These are phyloP conservation scores for Colletotrichum sp. DNA, from an alignment of 2,329 filamentous ascomycete genomes.

Conservation along the genomic window DNA sequence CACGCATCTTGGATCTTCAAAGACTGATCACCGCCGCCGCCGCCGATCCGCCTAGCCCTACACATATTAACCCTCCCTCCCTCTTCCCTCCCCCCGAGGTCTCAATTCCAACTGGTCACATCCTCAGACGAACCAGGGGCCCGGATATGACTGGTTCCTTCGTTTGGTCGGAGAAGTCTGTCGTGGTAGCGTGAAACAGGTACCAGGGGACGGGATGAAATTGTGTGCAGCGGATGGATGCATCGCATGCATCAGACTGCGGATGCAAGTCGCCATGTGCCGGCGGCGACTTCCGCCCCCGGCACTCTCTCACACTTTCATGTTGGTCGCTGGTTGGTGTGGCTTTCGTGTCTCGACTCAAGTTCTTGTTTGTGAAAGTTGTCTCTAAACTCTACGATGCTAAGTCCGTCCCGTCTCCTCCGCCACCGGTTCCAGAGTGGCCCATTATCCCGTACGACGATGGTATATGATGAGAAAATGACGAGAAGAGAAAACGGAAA, in stretches of 20 bases:
- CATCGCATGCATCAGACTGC: not conserved
- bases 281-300: not conserved
- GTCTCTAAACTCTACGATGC: not conserved
- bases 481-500: not conserved
- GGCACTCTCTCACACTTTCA: not conserved
- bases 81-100: not conserved
- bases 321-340: not conserved
- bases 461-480: not conserved
- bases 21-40: not conserved
- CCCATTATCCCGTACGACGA: not conserved
- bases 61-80: not conserved
- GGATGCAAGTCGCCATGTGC: not conserved
- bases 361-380: not conserved
- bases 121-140: not conserved
- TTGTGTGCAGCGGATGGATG: not conserved
- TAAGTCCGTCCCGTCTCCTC: not conserved
- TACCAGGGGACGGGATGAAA: not conserved
- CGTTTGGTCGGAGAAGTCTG: not conserved
- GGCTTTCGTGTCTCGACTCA: not conserved
- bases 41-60: not conserved
- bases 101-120: not conserved
- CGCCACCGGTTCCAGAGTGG: not conserved
- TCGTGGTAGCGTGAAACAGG: not conserved
- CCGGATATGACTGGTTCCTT: not conserved
- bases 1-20: not conserved